Evolutionary conservation across 306 rosid species (phyloP).

Genomic region (Amphicarpaea edgeworthii): DNA sequence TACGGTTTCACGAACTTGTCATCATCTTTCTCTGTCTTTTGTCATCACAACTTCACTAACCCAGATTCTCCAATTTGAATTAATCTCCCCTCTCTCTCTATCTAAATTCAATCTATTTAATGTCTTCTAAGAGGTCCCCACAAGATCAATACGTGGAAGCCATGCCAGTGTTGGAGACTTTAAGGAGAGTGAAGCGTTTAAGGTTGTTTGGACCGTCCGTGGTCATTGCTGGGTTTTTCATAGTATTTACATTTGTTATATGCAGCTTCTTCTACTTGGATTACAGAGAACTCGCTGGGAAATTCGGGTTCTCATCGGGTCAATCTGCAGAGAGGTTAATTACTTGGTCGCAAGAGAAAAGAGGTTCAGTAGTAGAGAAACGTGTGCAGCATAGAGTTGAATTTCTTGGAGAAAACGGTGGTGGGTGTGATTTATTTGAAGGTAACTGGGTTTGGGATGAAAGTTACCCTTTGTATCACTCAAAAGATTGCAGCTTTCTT

Average conservation of each 20-base stretch:
- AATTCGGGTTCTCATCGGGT: constrained; percentile 48
- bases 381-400: constrained; percentile 52
- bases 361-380: constrained; percentile 42
- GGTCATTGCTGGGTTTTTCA: constrained; percentile 67
- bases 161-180: constrained; percentile 57
- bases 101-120: constrained; percentile 38
- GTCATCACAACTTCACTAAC: constrained; percentile 7
- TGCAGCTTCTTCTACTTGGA: constrained; percentile 70
- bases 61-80: constrained; percentile 36
- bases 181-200: constrained; percentile 65
- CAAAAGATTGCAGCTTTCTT: constrained; percentile 70
- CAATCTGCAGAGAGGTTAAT: constrained; percentile 62
- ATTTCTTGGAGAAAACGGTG: constrained; percentile 58
- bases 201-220: constrained; percentile 71
- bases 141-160: constrained; percentile 53
- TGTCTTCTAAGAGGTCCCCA: constrained; percentile 64
- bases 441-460: constrained; percentile 97
- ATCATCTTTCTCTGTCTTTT: constrained; percentile 10
- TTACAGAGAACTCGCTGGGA: constrained; percentile 51
- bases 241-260: constrained; percentile 54
- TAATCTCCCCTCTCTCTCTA: background rate
- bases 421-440: constrained; percentile 74
- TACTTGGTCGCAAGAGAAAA: constrained; percentile 55
- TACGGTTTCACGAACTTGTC: constrained; percentile 11
- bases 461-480: constrained; percentile 72